These are phyloP conservation scores for Diaporthe nobilis DNA, from an alignment of 2,329 filamentous ascomycete genomes.

Conservation along the genomic window DNA sequence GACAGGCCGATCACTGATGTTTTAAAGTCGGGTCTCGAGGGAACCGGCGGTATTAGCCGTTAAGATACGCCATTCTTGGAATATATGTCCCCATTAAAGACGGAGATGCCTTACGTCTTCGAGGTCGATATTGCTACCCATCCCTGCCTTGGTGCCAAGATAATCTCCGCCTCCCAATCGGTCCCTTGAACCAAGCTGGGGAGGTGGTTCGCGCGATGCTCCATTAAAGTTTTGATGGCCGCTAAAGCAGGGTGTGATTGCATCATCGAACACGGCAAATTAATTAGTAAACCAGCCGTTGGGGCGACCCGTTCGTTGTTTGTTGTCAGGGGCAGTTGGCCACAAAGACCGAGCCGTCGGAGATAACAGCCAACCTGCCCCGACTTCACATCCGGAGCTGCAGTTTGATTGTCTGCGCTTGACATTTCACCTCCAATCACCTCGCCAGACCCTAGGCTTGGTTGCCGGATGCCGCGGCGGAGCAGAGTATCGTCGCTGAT, in stretches of 20 bases:
- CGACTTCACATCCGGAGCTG: not conserved
- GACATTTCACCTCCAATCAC: not conserved
- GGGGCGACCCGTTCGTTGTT: not conserved
- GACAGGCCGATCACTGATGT: not conserved
- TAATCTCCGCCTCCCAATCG: conserved; percentile 12
- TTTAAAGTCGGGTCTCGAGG: too few species aligned
- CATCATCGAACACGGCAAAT: conserved; percentile 27
- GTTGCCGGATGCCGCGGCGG: not conserved
- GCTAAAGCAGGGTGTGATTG: conserved; percentile 21
- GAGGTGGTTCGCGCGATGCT: conserved; percentile 16
- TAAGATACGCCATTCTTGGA: not conserved
- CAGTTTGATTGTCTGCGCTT: not conserved
- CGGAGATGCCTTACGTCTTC: conserved; percentile 6
- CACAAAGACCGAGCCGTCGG: not conserved
- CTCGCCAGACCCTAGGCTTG: not conserved
- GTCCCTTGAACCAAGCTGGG: conserved; percentile 8
- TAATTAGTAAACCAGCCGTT: not conserved
- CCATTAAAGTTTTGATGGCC: conserved; percentile 20
- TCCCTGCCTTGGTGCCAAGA: conserved; percentile 10
- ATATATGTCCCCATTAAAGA: not conserved
- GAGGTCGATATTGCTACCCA: conserved; percentile 27
- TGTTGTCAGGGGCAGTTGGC: not conserved
- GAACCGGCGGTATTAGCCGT: not conserved
- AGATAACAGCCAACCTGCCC: not conserved
- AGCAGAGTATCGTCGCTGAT: not conserved